A percentile compares a stretch with the other conserved stretches of the same genome.
Conservation (phyloP, 2,329 filamentous ascomycete genomes). For the Knoxdaviesia proteae region DNA sequence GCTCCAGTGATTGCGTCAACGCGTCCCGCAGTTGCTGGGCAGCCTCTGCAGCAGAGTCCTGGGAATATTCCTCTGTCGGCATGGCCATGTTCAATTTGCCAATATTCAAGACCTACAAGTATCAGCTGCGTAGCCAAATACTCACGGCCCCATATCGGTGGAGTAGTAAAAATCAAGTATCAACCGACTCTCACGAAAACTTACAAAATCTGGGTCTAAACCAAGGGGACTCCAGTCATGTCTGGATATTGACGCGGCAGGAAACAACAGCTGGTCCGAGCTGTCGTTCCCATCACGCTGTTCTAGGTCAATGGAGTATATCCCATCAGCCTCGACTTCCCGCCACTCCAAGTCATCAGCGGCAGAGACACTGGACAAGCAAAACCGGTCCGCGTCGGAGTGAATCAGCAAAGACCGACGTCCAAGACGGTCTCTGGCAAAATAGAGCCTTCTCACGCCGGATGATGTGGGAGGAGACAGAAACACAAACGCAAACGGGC, state of each 20-base stretch:
- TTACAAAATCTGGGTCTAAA: background rate
- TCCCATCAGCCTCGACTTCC: conserved; percentile 70
- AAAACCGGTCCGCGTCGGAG: conserved; percentile 21
- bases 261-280: background rate
- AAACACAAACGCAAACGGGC: conserved; percentile 81
- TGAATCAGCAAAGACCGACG: conserved; percentile 58
- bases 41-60: conserved; percentile 24
- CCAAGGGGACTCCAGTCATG: background rate
- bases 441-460: conserved; percentile 41
- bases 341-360: conserved; percentile 32
- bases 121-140: conserved; percentile 13
- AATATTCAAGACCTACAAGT: conserved; percentile 28
- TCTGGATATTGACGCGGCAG: background rate
- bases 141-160: no score
- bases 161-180: no score
- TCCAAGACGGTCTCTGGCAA: conserved; percentile 71
- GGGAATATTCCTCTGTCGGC: conserved; percentile 10
- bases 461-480: conserved; percentile 31
- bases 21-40: conserved; percentile 31
- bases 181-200: conserved; percentile 11
- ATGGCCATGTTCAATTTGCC: conserved; percentile 28
- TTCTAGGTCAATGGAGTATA: conserved; percentile 46
- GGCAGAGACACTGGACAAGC: conserved; percentile 53
- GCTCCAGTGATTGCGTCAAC: conserved; percentile 31
- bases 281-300: background rate